Evolutionary conservation across 345 rosid genomes (phyloP), one percentile per base, ranked within the genome.

Genomic region (Mercurialis annua): DNA sequence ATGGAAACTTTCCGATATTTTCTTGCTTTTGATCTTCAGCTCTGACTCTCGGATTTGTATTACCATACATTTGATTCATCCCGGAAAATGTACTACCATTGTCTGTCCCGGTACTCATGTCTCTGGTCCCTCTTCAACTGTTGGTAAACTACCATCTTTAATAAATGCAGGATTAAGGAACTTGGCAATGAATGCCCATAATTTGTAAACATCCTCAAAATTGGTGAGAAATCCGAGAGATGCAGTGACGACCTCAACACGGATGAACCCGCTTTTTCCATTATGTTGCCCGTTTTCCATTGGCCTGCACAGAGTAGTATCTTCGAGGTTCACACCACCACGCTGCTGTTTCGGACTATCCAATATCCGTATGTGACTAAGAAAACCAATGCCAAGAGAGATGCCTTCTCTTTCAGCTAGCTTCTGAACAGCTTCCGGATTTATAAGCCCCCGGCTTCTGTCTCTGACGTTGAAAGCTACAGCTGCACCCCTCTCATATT

Each of bases 401-500:
- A 95, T 84, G 7, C 98, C 90, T 74, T 92, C 98, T 71, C 82
- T 83, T 81, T 95, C 99, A 48, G 97, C 99, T 50, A 90, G 81
- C 74, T 85, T 95, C 83, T 86, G 97, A 69, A 95, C 96, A 31
- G 82, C 76, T 82, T 92, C 99, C 10, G 99, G 99, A 77, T 83
- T 82, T n/a, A 95, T 83, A 59, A 92, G 80, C 42, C 90, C 96
- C 68, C 73, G 79, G 67, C 77, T 84, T 67, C 81, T 70, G 62
- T 90, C 89, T 78, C 96, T 82, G 65, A 95, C 72, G 66, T 92
- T 95, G 74, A 95, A 95, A 17, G 99, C 97, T 56, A 95, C 87
- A 0, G 99, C 92, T 31, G 97, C 97, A 64, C 99, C 99, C 12
- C 99, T 83, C 68, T 92, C 99, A 27, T 90, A 95, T 77, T 95